A percentile compares a stretch with the other conserved stretches of the same genome.
These are phyloP conservation scores for Umbellularia californica DNA, from an alignment of 164 flowering plant species.

Conservation along the genomic window DNA sequence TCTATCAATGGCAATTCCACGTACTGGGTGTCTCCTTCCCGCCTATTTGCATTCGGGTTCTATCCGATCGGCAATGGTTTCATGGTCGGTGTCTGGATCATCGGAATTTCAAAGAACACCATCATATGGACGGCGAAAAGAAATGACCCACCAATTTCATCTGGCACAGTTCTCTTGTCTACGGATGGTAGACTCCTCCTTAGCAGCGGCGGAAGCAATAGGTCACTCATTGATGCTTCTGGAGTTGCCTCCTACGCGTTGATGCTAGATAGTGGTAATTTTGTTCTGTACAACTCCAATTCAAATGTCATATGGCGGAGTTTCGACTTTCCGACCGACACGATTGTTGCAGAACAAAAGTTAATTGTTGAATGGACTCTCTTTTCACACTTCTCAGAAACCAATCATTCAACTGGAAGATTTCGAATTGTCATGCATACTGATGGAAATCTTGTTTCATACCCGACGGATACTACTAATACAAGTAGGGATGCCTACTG, in stretches of 20 bases:
- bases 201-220: not conserved
- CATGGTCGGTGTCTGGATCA: not conserved
- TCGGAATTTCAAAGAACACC: not conserved
- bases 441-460: conserved; percentile 9
- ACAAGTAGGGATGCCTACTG: conserved; percentile 9
- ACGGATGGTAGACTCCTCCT: not conserved
- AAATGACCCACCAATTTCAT: not conserved
- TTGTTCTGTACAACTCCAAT: conserved; percentile 14
- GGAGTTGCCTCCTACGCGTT: not conserved
- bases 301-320: conserved; percentile 5
- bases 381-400: not conserved
- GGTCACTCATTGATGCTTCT: not conserved
- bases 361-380: not conserved
- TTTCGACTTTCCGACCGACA: conserved; percentile 8
- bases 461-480: not conserved
- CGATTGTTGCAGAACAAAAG: not conserved
- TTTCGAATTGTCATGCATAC: conserved; percentile 1
- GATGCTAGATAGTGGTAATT: conserved; percentile 44
- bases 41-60: not conserved
- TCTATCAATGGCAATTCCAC: not conserved
- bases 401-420: not conserved
- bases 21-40: not conserved
- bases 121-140: not conserved
- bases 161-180: not conserved
- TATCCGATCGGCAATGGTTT: not conserved